Evolutionary conservation across 768 basidiomycete species (phyloP), one percentile per base, ranked within the genome.

Genomic region (Daedalea quercina): DNA sequence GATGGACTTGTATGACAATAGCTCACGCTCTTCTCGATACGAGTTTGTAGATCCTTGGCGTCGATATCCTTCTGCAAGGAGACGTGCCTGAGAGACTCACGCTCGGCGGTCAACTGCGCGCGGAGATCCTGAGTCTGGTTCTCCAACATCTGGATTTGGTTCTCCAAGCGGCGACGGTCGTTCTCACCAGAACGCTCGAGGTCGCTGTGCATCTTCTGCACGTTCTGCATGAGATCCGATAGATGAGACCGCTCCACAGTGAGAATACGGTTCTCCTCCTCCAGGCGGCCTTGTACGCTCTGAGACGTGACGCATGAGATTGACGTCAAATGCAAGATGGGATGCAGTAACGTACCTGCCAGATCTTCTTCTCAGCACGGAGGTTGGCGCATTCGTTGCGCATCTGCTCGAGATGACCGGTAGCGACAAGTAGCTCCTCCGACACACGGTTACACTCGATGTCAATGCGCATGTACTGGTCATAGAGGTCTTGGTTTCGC

Each of bases 351-450:
- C 78, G 28, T 49, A 90, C 92, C 84, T 91, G 90, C 87, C 88
- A 92, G 33, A 94, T 89, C 63, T 82, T 86, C 74, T 92, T 94
- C 77, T 98, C 95, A 0, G 93, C 94, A 41, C 87, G 82, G 17
- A 96, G 77, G 65, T 90, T 94, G 2, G 90, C 87, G 57, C 76
- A 80, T 60, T 97, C 94, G 58, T 88, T 90, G 9, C 90, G 82
- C 35, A 93, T 71, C 53, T 88, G 84, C 56, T 94, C 91, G 15
- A 85, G 70, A 22, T 77, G 76, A 23, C 78, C 73, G 55, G 79
- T 81, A 2, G 81, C 74, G 7, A 74, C 67, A 20, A 80, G 73
- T 9, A 88, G 71, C 42, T 90, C 85, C 42, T 89, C 85, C 15
- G 79, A 71, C 33, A 84, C 78, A 51, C 87, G 78, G 56, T 78